phyloP scores from a whole-genome alignment of 495 filamentous ascomycete genomes.

The Penicillium cinerascens region DNA sequence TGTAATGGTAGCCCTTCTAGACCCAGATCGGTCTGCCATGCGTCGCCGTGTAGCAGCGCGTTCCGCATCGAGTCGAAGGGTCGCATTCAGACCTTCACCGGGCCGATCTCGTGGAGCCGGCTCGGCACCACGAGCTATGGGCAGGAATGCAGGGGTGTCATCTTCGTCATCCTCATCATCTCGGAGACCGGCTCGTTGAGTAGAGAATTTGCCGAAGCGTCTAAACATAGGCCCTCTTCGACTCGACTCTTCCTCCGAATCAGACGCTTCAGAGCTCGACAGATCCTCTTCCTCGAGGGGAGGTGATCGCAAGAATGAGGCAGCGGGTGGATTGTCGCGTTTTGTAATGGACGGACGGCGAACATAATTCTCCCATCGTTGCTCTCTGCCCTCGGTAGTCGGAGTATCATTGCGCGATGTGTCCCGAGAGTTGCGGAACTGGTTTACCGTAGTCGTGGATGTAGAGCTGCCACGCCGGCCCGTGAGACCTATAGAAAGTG shows the following conservation, averaged over 20 bases:
- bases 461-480: conserved; percentile 53
- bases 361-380: conserved; percentile 34
- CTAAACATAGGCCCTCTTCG: conserved; percentile 27
- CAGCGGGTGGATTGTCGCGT: conserved; percentile 25
- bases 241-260: conserved; percentile 51
- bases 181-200: conserved; percentile 29
- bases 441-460: conserved; percentile 50
- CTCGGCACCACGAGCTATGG: conserved; percentile 45
- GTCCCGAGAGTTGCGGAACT: conserved; percentile 25
- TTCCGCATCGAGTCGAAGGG: conserved; percentile 51
- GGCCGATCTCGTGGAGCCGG: conserved; percentile 22
- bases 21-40: conserved; percentile 21
- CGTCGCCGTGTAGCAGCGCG: conserved; percentile 39
- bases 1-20: conserved; percentile 46
- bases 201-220: conserved; percentile 41
- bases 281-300: conserved; percentile 35
- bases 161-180: conserved; percentile 49
- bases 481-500: conserved; percentile 13
- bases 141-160: conserved; percentile 69
- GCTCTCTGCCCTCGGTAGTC: conserved; percentile 32
- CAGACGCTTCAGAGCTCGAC: conserved; percentile 49
- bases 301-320: conserved; percentile 30
- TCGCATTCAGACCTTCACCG: conserved; percentile 57
- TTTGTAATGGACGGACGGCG: conserved; percentile 28
- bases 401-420: conserved; percentile 47